Evolutionary conservation across 495 filamentous ascomycete species (phyloP).

Genomic region (Penicillium egyptiacum): DNA sequence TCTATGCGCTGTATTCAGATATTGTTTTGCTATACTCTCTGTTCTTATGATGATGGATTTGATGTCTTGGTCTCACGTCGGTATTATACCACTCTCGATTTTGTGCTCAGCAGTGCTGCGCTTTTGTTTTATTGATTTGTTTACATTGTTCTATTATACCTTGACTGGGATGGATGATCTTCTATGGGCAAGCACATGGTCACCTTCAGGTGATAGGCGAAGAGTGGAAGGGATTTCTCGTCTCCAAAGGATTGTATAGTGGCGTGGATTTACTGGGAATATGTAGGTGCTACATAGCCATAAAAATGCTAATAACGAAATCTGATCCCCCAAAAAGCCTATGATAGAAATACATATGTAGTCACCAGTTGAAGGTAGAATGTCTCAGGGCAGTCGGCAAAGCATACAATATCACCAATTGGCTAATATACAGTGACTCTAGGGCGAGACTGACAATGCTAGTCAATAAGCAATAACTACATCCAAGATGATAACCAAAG

Average conservation of each 20-base stretch:
- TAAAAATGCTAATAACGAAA: not conserved
- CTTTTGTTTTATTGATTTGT: constrained; percentile 11
- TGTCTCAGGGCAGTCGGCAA: not conserved
- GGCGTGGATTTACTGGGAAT: not conserved
- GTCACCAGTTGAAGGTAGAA: not conserved
- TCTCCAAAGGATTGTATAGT: not conserved
- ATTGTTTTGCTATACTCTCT: not conserved
- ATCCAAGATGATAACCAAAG: constrained; percentile 20
- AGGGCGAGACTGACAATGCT: constrained; percentile 25
- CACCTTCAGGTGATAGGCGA: not conserved
- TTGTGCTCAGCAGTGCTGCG: constrained; percentile 15
- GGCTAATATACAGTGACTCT: constrained; percentile 43
- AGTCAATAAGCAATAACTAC: constrained; percentile 23
- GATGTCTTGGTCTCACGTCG: constrained; percentile 24
- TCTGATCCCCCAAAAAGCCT: not conserved
- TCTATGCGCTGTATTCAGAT: not conserved
- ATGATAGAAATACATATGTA: not conserved
- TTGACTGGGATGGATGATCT: not conserved
- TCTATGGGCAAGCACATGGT: not conserved
- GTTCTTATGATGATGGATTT: constrained; percentile 22
- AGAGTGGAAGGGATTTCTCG: not conserved
- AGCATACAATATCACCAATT: constrained; percentile 12
- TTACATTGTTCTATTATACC: constrained; percentile 7
- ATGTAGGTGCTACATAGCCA: not conserved
- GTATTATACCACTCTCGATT: constrained; percentile 20